Evolutionary conservation across 73 alveolate genomes (phyloP), one percentile per base, ranked within the genome.

Genomic region (Uronychia setigera): DNA sequence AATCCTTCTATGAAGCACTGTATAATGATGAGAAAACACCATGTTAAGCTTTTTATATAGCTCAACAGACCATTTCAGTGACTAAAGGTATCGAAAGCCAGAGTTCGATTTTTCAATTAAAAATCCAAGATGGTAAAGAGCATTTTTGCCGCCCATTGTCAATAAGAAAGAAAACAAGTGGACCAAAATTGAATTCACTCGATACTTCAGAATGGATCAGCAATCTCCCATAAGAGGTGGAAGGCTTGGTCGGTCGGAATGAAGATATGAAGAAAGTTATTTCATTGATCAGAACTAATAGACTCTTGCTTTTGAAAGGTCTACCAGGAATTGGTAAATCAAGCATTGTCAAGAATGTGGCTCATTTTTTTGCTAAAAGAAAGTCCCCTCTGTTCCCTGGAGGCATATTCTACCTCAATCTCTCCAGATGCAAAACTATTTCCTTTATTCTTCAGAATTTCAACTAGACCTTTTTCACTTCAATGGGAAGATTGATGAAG

Each of bases 291-390:
- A 82, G 32, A 31, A 46, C 67, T 5, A 28, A 25, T 26, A 26
- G 89, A 32, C 26, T 82, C 0, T 29, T 82, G 35, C 34, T 80
- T 0, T 0, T 82, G 0, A 82, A 59, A 26, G 89, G 89, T 11
- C 82, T 26, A 32, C 77, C 80, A 31, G 89, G 89, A 35, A 74
- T 82, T 5, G 89, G 89, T 1, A 82, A 82, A 67, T 58, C 84
- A 26, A 5, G 82, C 60, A 35, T 60, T 0, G 89, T 83, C 14
- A 82, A 82, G 74, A 77, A 30, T 5, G 35, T 75, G 0, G 79
- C 78, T 9, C 80, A 82, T 59, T 82, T 32, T 31, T n/a, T 82
- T 0, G 29, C 60, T 29, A 67, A 67, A 1, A 11, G 89, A 29
- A 67, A 82, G 30, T 32, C 30, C 34, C 78, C 35, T 9, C 78